These are phyloP conservation scores for Amaranthus tricolor DNA, from an alignment of 179 eudicot genomes.

Conservation along the genomic window DNA sequence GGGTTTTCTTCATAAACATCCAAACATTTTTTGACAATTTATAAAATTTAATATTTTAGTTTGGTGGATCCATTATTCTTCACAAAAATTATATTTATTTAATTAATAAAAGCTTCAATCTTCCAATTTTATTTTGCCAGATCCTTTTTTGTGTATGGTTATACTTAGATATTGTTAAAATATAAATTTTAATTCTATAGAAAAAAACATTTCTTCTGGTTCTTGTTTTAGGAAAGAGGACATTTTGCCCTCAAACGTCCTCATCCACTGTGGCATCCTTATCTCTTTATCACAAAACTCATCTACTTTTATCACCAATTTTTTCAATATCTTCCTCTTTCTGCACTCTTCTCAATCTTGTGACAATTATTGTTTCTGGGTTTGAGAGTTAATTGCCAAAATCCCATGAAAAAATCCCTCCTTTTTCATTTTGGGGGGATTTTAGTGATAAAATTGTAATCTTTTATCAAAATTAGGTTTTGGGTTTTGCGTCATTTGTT, in stretches of 20 bases:
- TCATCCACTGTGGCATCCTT: neutral
- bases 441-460: constrained; percentile 17
- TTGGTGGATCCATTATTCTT: constrained; percentile 15
- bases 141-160: constrained; percentile 14
- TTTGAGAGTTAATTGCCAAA: constrained; percentile 11
- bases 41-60: constrained; percentile 10
- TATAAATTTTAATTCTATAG: neutral
- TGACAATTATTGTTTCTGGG: constrained; percentile 18
- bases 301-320: constrained; percentile 22
- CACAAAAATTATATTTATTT: neutral
- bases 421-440: constrained; percentile 17
- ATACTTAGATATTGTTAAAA: neutral
- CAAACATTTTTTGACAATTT: too few relatives aligned
- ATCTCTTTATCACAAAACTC: constrained; percentile 8
- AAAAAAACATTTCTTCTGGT: neutral
- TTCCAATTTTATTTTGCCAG: constrained; percentile 17
- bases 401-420: constrained; percentile 21
- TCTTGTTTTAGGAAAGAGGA: neutral
- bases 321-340: too few relatives aligned
- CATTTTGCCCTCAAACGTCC: constrained; percentile 5
- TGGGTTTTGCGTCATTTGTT: constrained; percentile 21
- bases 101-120: neutral
- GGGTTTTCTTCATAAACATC: neutral
- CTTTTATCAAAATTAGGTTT: constrained; percentile 15
- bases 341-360: too few relatives aligned